These are phyloP conservation scores for Macrocystidia cucumis DNA, from an alignment of 1,284 basidiomycete species.

Conservation along the genomic window DNA sequence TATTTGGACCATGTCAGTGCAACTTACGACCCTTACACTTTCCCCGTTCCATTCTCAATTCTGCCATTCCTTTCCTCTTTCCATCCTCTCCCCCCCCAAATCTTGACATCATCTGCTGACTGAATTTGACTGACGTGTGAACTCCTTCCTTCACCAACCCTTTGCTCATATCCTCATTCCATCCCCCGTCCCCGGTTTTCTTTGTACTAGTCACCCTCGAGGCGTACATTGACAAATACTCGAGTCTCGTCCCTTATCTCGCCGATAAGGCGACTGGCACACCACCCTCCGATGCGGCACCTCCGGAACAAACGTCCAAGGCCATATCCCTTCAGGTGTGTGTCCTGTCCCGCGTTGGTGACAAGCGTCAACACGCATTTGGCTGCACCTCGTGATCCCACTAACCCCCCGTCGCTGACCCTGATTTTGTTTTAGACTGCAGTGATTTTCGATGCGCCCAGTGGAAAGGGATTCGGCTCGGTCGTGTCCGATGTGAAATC, in stretches of 20 bases:
- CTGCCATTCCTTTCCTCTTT: slow-evolving; percentile 4
- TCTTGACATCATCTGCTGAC: no score
- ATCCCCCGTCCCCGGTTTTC: no score
- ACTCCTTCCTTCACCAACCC: no score
- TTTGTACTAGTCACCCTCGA: slow-evolving; percentile 63
- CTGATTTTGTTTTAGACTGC: slow-evolving; percentile 31
- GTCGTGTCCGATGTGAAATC: slow-evolving; percentile 55
- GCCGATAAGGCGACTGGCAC: slow-evolving; percentile 38
- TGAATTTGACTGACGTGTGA: no score
- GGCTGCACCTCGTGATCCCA: no score
- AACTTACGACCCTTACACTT: not conserved
- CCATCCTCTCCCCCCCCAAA: no score
- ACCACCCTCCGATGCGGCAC: slow-evolving; percentile 54
- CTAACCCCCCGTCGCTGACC: slow-evolving; percentile 2
- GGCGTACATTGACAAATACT: slow-evolving; percentile 75
- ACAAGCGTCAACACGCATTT: no score
- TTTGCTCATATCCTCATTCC: no score
- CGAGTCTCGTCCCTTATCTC: slow-evolving; percentile 55
- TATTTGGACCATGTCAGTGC: slow-evolving; percentile 66
- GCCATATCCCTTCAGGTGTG: slow-evolving; percentile 63
- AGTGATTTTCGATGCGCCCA: slow-evolving; percentile 54
- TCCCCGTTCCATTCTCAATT: slow-evolving; percentile 2
- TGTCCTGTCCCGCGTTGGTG: slow-evolving; percentile 2
- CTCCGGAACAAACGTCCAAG: slow-evolving; percentile 55
- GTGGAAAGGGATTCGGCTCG: slow-evolving; percentile 58